A percentile compares a stretch with the other conserved stretches of the same genome.
Conservation (phyloP, 441 rosid species). For the Geranium incanum region DNA sequence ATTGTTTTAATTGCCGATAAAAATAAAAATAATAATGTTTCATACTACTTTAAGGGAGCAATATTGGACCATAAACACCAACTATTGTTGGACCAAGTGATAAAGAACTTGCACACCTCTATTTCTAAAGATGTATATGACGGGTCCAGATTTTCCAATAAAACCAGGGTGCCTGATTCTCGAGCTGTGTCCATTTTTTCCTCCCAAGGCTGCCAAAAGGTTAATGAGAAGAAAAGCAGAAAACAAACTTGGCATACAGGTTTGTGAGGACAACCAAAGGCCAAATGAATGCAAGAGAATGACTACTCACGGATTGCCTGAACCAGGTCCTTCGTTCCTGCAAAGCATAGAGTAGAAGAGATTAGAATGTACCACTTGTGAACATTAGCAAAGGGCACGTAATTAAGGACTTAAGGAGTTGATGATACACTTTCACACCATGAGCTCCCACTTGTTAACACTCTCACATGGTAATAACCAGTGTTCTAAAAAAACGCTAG, state of each 20-base stretch:
- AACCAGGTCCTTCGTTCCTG: constrained; percentile 47
- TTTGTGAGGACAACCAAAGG: neutral
- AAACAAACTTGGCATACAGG: neutral
- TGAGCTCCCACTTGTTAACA: too few relatives aligned
- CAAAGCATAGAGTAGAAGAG: constrained; percentile 21
- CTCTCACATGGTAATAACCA: too few relatives aligned
- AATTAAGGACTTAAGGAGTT: neutral
- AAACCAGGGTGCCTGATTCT: constrained; percentile 31
- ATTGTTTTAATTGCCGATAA: too few relatives aligned
- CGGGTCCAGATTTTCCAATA: constrained; percentile 49
- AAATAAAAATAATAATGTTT: neutral
- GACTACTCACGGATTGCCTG: constrained; percentile 32
- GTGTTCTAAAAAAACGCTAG: too few relatives aligned
- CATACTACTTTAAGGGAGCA: neutral
- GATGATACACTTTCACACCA: neutral
- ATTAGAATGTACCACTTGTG: neutral
- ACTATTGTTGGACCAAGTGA: neutral
- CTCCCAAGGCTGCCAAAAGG: constrained; percentile 36
- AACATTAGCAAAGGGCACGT: neutral
- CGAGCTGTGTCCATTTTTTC: constrained; percentile 35
- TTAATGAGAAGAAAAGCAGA: neutral
- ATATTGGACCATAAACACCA: neutral
- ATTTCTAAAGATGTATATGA: constrained; percentile 47
- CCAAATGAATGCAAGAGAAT: constrained; percentile 5
- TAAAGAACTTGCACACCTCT: constrained; percentile 27